These are phyloP conservation scores for Fraxinus sp. DNA, from an alignment of 305 asterid genomes.

Conservation along the genomic window DNA sequence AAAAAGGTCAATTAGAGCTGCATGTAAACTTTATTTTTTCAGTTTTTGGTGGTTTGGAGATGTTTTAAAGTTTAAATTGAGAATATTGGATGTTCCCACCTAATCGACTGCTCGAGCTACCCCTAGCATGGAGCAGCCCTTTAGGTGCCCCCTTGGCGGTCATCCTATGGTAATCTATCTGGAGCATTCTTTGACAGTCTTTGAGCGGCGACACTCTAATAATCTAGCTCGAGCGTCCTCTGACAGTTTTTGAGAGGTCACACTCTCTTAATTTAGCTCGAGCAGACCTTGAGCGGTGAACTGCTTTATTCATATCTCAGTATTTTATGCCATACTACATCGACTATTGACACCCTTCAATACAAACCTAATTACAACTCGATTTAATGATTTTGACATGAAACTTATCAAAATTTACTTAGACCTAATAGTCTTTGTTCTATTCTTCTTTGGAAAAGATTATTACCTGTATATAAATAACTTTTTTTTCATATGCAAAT, in stretches of 20 bases:
- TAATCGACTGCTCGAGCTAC: background rate
- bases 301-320: background rate
- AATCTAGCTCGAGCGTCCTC: background rate
- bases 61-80: background rate
- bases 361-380: background rate
- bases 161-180: background rate
- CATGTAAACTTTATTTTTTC: background rate
- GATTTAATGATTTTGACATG: background rate
- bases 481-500: background rate
- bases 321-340: background rate
- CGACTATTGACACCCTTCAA: background rate
- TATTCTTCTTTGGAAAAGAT: constrained; percentile 8
- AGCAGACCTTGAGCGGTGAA: background rate
- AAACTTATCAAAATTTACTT: background rate
- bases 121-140: background rate
- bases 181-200: background rate
- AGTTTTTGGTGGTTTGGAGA: background rate
- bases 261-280: background rate
- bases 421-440: background rate
- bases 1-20: background rate
- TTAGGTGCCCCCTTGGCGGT: background rate
- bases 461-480: background rate
- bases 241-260: background rate
- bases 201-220: background rate
- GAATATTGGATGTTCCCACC: background rate